Percentiles rank a stretch among this genome's conserved stretches.
These are phyloP conservation scores for Pelargonium citronellum DNA, from an alignment of 441 rosid genomes.

Conservation along the genomic window DNA sequence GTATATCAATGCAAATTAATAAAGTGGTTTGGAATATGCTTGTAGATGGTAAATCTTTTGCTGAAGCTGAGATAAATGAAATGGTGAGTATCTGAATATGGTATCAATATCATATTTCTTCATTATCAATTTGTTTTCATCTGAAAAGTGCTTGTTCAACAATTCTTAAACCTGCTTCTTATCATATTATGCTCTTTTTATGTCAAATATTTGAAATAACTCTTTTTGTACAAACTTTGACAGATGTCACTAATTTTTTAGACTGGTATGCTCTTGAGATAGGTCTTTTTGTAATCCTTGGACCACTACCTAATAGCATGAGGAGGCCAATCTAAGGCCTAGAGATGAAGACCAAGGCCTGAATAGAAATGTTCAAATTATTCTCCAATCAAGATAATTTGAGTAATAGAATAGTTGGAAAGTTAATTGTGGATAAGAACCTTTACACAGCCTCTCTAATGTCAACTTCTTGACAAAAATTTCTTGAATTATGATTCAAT, in stretches of 20 bases:
- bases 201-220: no score
- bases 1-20: conserved; percentile 72
- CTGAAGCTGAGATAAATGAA: conserved; percentile 97
- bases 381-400: not conserved
- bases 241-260: no score
- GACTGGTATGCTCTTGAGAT: not conserved
- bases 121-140: conserved; percentile 2
- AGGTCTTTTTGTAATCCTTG: not conserved
- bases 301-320: not conserved
- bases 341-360: not conserved
- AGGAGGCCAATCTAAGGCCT: not conserved
- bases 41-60: conserved; percentile 90
- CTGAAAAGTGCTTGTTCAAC: not conserved
- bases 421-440: not conserved
- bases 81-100: conserved; percentile 55
- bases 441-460: not conserved
- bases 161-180: not conserved
- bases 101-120: conserved; percentile 1
- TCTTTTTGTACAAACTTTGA: no score
- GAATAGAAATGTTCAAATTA: not conserved
- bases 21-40: conserved; percentile 98
- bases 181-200: no score
- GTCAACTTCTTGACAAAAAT: not conserved
- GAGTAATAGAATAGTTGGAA: not conserved
- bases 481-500: not conserved